Evolutionary conservation across 2,329 filamentous ascomycete species (phyloP), one percentile per base, ranked within the genome.

Genomic region (Sporothrix brasiliensis): DNA sequence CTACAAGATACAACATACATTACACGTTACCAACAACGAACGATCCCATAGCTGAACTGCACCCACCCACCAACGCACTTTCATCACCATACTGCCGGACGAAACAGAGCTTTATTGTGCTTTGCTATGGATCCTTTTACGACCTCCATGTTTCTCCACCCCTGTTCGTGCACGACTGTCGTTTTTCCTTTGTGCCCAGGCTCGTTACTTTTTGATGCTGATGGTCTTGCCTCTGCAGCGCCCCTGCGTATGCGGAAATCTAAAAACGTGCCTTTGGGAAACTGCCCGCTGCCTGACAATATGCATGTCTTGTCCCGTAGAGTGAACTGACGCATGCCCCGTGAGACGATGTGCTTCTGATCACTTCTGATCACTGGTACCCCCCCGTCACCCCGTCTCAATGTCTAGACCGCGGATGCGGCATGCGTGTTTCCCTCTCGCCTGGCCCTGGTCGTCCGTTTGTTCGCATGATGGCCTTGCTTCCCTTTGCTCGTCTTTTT

Each of bases 381-480:
- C 70, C 68, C 68, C 61, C 47, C 27, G 34, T 19, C 52, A 24
- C 66, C 66, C 34, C 30, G 50, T 56, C 73, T 71, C 47, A 27
- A 69, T 54, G 67, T 53, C 47, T 69, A 69, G 27, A 53, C 53
- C 67, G 47, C 56, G 44, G 67, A 49, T 69, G 67, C 54, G 27
- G 67, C 66, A 30, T 52, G 41, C 61, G 60, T 58, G 16, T 54
- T 58, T 67, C 74, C 70, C 72, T 74, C 72, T 74, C 72, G 70
- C 74, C 73, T 58, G 34, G 21, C 75, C 73, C 72, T 73, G 71
- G 70, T 73, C 72, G 70, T 73, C 72, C 73, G 73, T 44, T 60
- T 47, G 75, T 75, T 79, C 78, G 76, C 77, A 75, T 77, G 76
- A 76, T 78, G 78, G 76, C 79, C 75, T 79, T 71, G 78, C 44